phyloP scores from a whole-genome alignment of 768 basidiomycete genomes.

The Neoboletus subvelutipes region DNA sequence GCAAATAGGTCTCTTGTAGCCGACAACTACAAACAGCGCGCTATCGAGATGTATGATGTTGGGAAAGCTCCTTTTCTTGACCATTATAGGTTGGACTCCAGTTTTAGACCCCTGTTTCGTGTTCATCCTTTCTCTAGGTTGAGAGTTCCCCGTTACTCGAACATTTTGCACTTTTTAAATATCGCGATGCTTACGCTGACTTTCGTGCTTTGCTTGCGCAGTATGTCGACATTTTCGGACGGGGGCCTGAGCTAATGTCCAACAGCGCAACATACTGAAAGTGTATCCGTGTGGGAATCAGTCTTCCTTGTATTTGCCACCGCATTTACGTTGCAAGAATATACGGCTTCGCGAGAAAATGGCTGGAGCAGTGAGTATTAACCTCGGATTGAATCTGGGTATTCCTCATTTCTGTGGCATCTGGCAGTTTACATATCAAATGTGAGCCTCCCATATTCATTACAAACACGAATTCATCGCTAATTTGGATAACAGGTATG shows the following conservation, averaged over 20 bases:
- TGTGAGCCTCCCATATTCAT: conserved; percentile 38
- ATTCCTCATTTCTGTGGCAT: conserved; percentile 1
- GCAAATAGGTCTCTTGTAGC: conserved; percentile 74
- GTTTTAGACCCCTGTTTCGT: not conserved
- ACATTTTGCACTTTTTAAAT: conserved; percentile 75
- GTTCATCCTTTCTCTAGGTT: conserved; percentile 43
- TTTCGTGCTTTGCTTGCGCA: conserved; percentile 72
- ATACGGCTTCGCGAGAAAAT: conserved; percentile 82
- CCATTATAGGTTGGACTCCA: conserved; percentile 63
- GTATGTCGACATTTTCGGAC: conserved; percentile 43
- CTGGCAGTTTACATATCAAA: conserved; percentile 77
- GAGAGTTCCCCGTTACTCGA: conserved; percentile 79
- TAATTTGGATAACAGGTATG: conserved; percentile 57
- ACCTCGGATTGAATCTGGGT: not conserved
- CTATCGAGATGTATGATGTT: conserved; percentile 71
- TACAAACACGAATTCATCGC: not conserved
- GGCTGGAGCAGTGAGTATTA: conserved; percentile 81
- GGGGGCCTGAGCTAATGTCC: conserved; percentile 2
- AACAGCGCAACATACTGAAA: conserved; percentile 55
- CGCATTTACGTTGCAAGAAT: conserved; percentile 84
- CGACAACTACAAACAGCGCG: conserved; percentile 84
- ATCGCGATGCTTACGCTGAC: conserved; percentile 65
- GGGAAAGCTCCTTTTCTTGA: conserved; percentile 71
- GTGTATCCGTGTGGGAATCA: conserved; percentile 61
- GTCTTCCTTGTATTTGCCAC: conserved; percentile 73